These are phyloP conservation scores for Rubroboletus satanas DNA, from an alignment of 768 basidiomycete genomes.

Conservation along the genomic window DNA sequence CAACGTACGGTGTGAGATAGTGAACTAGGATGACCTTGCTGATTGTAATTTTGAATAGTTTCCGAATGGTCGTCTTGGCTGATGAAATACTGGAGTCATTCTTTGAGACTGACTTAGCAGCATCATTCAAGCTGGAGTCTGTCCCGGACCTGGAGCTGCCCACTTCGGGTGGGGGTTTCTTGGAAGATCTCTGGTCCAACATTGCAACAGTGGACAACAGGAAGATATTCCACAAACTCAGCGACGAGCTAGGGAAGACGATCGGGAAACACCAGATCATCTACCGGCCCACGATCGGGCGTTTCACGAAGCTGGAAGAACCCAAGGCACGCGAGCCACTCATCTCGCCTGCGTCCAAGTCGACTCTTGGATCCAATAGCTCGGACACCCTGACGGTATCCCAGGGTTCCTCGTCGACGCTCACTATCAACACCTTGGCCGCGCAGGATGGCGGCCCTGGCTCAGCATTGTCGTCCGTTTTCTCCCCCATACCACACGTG, in stretches of 20 bases:
- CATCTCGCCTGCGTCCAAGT: constrained; percentile 61
- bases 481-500: constrained; percentile 62
- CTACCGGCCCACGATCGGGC: constrained; percentile 80
- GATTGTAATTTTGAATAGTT: constrained; percentile 43
- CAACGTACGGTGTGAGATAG: constrained; percentile 51
- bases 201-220: constrained; percentile 91
- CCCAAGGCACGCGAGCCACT: constrained; percentile 86
- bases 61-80: constrained; percentile 98
- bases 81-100: constrained; percentile 96
- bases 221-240: constrained; percentile 89
- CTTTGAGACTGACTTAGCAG: constrained; percentile 88
- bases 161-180: constrained; percentile 53
- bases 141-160: constrained; percentile 66
- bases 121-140: constrained; percentile 78
- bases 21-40: constrained; percentile 4
- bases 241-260: constrained; percentile 91
- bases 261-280: constrained; percentile 90
- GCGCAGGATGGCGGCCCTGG: constrained; percentile 21
- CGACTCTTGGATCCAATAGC: constrained; percentile 42
- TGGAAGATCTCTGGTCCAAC: constrained; percentile 84
- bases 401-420: constrained; percentile 43
- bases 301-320: constrained; percentile 80
- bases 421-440: constrained; percentile 43
- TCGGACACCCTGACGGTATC: constrained; percentile 26
- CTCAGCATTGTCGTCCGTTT: constrained; percentile 26